Evolutionary conservation across 2,329 filamentous ascomycete species (phyloP), one percentile per base, ranked within the genome.

Genomic region (Aspergillus texensis): DNA sequence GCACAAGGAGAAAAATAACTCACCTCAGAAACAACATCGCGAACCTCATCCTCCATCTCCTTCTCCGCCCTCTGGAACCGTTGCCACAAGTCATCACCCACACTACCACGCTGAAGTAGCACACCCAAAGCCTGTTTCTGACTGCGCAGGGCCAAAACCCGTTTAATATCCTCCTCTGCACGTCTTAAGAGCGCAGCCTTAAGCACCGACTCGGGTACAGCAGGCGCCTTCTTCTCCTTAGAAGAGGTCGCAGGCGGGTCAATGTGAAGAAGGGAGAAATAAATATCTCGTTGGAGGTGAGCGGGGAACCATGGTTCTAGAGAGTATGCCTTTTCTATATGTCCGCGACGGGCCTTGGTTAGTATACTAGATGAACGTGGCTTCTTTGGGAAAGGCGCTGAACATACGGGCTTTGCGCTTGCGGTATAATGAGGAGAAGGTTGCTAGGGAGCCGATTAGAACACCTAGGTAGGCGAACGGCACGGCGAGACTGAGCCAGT

Each of bases 1-100:
- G 8, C 11, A 10, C 46, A 60, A 57, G 61, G 10, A 34, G n/a
- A 60, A 16, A 11, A 32, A 43, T 24, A 32, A 71, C 85, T 66
- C 78, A 96, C 93, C 89, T 98, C 94, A 71, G 89, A 87, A 39
- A 98, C 93, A 28, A 98, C 94, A 79, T 99, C 95, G 72, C 92
- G 88, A 65, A 99, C 84, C 81, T 99, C 95, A 70, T 93, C 92
- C 81, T 99, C 94, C 84, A 98, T 96, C 81, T 99, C 95, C 82
- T 96, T 94, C 86, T 99, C 95, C 0, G 94, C 95, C 57, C 93
- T 87, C 79, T 89, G 81, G 79, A 98, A 97, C 45, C 94, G 86
- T 82, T 97, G 92, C 91, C 93, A 97, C 70, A 99, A 80, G 78
- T 99, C 95, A 77, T 99, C 95, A 16, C 95, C 94, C 1, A 99